These are phyloP conservation scores for Coleophoma cylindrospora DNA, from an alignment of 2,329 filamentous ascomycete species.

Conservation along the genomic window DNA sequence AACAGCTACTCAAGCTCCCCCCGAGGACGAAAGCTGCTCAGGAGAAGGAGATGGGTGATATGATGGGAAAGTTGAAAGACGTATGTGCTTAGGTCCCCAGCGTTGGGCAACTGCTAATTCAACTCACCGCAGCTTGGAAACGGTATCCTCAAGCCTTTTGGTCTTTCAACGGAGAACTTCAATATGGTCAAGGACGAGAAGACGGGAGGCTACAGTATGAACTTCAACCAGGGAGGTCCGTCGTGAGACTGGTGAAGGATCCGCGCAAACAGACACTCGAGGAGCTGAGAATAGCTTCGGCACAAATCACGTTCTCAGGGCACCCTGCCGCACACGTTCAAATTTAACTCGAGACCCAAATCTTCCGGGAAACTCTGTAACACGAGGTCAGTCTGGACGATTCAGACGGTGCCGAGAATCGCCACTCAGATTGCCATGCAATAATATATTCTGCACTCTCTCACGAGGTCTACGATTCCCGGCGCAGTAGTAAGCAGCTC, in stretches of 20 bases:
- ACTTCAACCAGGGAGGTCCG: constrained; percentile 49
- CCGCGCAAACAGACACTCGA: no score
- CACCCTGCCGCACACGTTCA: no score
- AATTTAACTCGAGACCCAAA: no score
- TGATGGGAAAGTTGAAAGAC: constrained; percentile 95
- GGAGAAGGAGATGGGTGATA: constrained; percentile 85
- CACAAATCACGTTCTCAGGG: no score
- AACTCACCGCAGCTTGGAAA: constrained; percentile 63
- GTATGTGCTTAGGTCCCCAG: constrained; percentile 35
- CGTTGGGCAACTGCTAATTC: constrained; percentile 1
- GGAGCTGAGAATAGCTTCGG: no score
- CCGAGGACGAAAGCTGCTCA: constrained; percentile 69
- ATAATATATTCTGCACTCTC: no score
- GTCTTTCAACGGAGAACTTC: constrained; percentile 90
- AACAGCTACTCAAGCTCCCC: constrained; percentile 63
- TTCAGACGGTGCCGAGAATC: no score
- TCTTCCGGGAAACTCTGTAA: no score
- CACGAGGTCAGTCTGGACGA: no score
- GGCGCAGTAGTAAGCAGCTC: no score
- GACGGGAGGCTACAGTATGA: constrained; percentile 90
- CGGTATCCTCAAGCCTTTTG: constrained; percentile 87
- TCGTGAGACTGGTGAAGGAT: not conserved
- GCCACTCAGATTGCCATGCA: no score
- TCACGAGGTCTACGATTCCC: no score
- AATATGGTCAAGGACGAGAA: constrained; percentile 88